Evolutionary conservation across 2,329 filamentous ascomycete genomes (phyloP).

Genomic region (Penicillium sp.): DNA sequence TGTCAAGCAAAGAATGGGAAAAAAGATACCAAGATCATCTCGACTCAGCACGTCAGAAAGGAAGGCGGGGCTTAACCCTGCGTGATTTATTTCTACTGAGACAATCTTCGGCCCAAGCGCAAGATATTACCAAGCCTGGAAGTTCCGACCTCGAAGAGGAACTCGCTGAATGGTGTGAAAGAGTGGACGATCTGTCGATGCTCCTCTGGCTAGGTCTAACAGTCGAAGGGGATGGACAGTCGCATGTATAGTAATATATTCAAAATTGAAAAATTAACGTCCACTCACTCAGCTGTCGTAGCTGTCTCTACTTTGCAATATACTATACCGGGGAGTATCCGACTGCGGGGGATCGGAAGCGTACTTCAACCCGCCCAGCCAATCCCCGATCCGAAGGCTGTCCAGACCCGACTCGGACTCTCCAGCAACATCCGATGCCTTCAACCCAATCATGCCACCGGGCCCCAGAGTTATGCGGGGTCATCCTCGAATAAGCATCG

Average conservation of each 20-base stretch:
- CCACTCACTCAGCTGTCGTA: no score
- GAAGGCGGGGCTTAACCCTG: slow-evolving; percentile 1
- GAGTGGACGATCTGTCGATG: slow-evolving; percentile 8
- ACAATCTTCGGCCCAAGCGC: not conserved
- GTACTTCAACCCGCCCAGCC: not conserved
- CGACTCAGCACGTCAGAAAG: not conserved
- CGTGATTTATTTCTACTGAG: not conserved
- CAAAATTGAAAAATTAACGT: no score
- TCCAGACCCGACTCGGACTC: not conserved
- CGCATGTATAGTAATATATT: not conserved
- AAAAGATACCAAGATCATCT: slow-evolving; percentile 1
- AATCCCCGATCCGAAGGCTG: slow-evolving; percentile 17
- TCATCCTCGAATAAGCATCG: slow-evolving; percentile 25
- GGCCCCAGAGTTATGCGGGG: slow-evolving; percentile 23
- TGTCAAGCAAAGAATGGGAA: slow-evolving; percentile 4
- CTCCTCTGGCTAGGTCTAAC: slow-evolving; percentile 6
- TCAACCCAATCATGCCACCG: slow-evolving; percentile 17
- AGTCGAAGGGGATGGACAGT: slow-evolving; percentile 7
- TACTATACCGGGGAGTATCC: slow-evolving; percentile 6
- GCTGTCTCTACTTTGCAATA: no score
- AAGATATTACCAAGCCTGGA: not conserved
- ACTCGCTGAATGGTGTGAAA: slow-evolving; percentile 10
- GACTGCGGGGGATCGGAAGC: slow-evolving; percentile 29
- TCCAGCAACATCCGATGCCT: slow-evolving; percentile 6
- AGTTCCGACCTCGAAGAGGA: not conserved